A percentile compares a stretch with the other conserved stretches of the same genome.
Conservation (phyloP, 345 rosid genomes). For the Euphorbia tirucalli region DNA sequence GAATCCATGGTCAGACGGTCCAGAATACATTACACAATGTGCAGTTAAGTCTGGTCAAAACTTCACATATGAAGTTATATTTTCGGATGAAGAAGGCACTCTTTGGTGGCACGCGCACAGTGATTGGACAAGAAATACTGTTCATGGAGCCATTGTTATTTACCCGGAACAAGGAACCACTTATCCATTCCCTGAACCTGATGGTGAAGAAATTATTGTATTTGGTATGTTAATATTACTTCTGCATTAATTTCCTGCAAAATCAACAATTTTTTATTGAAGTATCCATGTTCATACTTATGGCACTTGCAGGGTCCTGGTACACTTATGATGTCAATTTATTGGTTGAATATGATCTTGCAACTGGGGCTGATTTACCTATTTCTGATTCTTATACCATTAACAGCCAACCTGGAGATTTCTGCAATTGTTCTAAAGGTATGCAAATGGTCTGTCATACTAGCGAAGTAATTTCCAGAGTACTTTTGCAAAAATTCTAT, state of each 20-base stretch:
- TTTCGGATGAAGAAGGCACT: constrained; percentile 68
- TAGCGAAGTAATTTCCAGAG: too few relatives aligned
- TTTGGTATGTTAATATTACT: not conserved
- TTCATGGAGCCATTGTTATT: constrained; percentile 56
- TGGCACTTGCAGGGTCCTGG: constrained; percentile 29
- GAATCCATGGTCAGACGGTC: constrained; percentile 95
- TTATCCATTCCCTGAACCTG: constrained; percentile 14
- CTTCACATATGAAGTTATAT: constrained; percentile 61
- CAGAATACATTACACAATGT: constrained; percentile 74
- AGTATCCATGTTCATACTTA: too few relatives aligned
- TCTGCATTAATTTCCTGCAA: too few relatives aligned
- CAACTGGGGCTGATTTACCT: constrained; percentile 41
- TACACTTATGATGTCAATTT: constrained; percentile 31
- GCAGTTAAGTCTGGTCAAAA: constrained; percentile 67
- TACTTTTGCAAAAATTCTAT: too few relatives aligned
- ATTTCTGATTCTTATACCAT: constrained; percentile 32
- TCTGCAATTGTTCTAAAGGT: constrained; percentile 30
- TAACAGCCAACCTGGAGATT: constrained; percentile 41
- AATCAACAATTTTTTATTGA: too few relatives aligned
- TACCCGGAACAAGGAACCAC: constrained; percentile 12
- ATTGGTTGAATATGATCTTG: constrained; percentile 15
- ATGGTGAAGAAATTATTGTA: constrained; percentile 11
- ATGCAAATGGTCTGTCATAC: too few relatives aligned
- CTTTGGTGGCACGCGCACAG: constrained; percentile 97
- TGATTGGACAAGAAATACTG: constrained; percentile 79